These are phyloP conservation scores for Hemisphaericaspora xylofermentans DNA, from an alignment of 1,139 yeast genomes.

Conservation along the genomic window DNA sequence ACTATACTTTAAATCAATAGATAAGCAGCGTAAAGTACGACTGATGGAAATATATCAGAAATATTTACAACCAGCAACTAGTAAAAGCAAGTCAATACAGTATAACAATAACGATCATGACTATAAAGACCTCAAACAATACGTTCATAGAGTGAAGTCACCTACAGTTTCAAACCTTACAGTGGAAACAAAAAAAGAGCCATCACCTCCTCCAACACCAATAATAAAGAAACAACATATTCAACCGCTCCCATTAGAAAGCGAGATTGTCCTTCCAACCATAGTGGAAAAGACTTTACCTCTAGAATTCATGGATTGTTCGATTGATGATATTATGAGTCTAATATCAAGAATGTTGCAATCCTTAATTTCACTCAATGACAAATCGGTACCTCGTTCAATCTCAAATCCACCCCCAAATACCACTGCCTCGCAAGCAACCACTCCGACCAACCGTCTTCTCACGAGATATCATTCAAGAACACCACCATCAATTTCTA, in stretches of 20 bases:
- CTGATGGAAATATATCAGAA: conserved; percentile 29
- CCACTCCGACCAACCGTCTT: conserved; percentile 18
- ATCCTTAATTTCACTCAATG: conserved; percentile 69
- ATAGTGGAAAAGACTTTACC: conserved; percentile 40
- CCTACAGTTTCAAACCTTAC: not conserved
- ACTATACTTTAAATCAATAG: conserved; percentile 25
- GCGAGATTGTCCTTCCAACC: not conserved
- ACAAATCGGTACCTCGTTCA: conserved; percentile 44
- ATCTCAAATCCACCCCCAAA: conserved; percentile 31
- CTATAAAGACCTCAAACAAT: conserved; percentile 4
- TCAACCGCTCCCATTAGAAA: not conserved
- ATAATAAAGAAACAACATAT: conserved; percentile 3
- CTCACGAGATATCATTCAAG: conserved; percentile 91
- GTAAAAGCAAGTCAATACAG: conserved; percentile 10
- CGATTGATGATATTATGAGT: conserved; percentile 65
- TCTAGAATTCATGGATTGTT: conserved; percentile 60
- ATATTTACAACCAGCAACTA: conserved; percentile 17
- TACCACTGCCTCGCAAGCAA: conserved; percentile 20
- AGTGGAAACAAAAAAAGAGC: conserved; percentile 1
- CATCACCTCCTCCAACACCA: conserved; percentile 3
- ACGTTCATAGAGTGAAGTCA: conserved; percentile 3
- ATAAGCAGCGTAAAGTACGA: conserved; percentile 22
- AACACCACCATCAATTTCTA: conserved; percentile 85
- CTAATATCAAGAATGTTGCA: conserved; percentile 79
- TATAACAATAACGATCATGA: conserved; percentile 4